Percentiles rank a stretch among this genome's conserved stretches.
phyloP scores from a whole-genome alignment of 139 green algal species.

The Penium margaritaceum region DNA sequence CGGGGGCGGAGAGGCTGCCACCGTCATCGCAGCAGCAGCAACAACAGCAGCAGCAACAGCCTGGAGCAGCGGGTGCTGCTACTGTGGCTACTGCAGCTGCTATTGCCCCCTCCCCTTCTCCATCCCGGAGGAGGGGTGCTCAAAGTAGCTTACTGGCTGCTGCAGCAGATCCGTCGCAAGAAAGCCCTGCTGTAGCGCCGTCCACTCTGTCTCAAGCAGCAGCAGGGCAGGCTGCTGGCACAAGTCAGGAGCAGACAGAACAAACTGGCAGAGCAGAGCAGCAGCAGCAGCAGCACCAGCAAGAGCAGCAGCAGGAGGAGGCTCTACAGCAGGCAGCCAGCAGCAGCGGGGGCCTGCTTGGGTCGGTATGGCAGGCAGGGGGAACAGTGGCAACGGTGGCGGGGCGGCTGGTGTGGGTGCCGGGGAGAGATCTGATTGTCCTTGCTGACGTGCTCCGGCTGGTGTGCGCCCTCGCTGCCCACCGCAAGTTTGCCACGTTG shows the following conservation, averaged over 20 bases:
- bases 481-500: constrained; percentile 58
- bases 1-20: neutral
- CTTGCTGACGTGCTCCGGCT: constrained; percentile 50
- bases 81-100: neutral
- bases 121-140: no score
- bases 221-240: no score
- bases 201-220: no score
- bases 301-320: no score
- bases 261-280: no score
- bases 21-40: neutral
- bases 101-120: neutral
- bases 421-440: constrained; percentile 22
- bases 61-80: neutral
- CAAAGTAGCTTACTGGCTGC: no score
- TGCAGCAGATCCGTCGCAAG: no score
- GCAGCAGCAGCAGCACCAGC: no score
- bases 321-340: neutral
- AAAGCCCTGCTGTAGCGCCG: no score
- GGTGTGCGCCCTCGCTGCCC: constrained; percentile 58
- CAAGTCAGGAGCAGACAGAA: no score
- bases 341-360: no score
- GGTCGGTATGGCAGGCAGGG: no score
- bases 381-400: neutral
- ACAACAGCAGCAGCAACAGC: neutral
- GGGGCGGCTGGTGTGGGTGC: neutral